phyloP scores from a whole-genome alignment of 2,329 filamentous ascomycete genomes.

The Colletotrichum tropicale region DNA sequence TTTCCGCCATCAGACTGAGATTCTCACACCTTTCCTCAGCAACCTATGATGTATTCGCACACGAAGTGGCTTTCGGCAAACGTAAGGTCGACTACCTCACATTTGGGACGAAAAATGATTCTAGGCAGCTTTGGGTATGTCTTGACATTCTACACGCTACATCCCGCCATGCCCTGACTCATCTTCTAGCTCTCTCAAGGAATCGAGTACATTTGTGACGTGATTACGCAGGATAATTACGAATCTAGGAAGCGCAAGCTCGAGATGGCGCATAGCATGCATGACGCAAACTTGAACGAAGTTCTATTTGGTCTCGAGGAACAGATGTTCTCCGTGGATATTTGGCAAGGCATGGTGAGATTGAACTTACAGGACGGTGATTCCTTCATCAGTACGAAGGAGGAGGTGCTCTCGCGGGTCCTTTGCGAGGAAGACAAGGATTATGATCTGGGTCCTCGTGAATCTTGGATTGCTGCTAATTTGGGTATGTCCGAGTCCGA shows the following conservation, averaged over 20 bases:
- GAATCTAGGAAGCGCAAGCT: background rate
- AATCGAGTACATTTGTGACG: background rate
- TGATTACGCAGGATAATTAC: rapidly evolving
- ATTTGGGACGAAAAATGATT: rapidly evolving
- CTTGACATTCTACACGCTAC: rapidly evolving
- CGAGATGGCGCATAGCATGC: background rate
- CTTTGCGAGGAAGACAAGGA: background rate
- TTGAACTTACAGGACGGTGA: too few relatives aligned
- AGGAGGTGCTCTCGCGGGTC: background rate
- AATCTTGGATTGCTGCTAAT: background rate
- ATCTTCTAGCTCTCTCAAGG: background rate
- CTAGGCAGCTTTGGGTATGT: background rate
- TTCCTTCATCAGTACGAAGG: background rate
- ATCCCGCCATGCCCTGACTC: background rate
- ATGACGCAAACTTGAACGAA: too few relatives aligned
- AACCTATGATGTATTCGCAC: background rate
- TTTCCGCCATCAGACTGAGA: rapidly evolving
- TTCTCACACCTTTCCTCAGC: background rate
- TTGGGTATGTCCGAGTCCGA: background rate
- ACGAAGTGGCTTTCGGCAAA: background rate
- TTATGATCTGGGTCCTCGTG: background rate
- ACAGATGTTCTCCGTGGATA: background rate
- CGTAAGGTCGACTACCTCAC: background rate
- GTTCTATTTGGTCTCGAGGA: too few relatives aligned
- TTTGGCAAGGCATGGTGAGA: too few relatives aligned